Evolutionary conservation across 192 early-diverging fungal genomes (phyloP).

Genomic region (Backusella tarrabulga): DNA sequence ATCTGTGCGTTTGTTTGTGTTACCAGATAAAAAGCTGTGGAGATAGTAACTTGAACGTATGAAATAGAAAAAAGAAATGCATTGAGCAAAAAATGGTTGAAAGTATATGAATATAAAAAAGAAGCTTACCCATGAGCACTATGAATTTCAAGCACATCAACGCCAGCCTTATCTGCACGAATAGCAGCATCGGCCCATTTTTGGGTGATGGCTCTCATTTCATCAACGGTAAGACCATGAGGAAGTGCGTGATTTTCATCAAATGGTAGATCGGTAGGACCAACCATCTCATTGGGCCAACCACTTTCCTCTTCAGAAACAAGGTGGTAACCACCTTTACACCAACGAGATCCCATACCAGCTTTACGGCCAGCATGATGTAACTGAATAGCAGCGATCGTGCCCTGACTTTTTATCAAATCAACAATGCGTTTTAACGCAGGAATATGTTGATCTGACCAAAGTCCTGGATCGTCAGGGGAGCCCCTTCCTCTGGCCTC

Average conservation of each 20-base stretch:
- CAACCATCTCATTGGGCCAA: constrained; percentile 75
- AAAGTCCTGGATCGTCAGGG: constrained; percentile 77
- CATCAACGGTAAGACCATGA: constrained; percentile 58
- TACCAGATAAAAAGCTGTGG: constrained; percentile 75
- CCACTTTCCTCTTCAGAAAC: constrained; percentile 47
- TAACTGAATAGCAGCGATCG: constrained; percentile 70
- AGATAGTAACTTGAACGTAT: constrained; percentile 69
- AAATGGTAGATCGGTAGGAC: constrained; percentile 58
- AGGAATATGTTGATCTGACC: constrained; percentile 76
- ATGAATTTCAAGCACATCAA: constrained; percentile 38
- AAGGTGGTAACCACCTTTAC: constrained; percentile 10
- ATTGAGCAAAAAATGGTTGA: background rate
- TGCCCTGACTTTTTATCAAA: constrained; percentile 62
- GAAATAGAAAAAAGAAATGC: constrained; percentile 54
- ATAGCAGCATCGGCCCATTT: constrained; percentile 65
- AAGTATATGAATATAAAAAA: background rate
- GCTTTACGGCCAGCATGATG: constrained; percentile 83
- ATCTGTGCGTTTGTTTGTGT: constrained; percentile 87
- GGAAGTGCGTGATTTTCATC: constrained; percentile 43
- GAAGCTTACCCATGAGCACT: constrained; percentile 68
- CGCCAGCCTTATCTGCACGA: constrained; percentile 72
- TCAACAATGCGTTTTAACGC: constrained; percentile 58
- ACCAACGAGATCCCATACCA: constrained; percentile 11
- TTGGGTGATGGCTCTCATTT: constrained; percentile 63
- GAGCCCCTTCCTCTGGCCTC: constrained; percentile 70